Percentiles rank a stretch among this genome's conserved stretches.
Conservation (phyloP, 2,329 filamentous ascomycete genomes). For the Pestalotiopsis sp. region DNA sequence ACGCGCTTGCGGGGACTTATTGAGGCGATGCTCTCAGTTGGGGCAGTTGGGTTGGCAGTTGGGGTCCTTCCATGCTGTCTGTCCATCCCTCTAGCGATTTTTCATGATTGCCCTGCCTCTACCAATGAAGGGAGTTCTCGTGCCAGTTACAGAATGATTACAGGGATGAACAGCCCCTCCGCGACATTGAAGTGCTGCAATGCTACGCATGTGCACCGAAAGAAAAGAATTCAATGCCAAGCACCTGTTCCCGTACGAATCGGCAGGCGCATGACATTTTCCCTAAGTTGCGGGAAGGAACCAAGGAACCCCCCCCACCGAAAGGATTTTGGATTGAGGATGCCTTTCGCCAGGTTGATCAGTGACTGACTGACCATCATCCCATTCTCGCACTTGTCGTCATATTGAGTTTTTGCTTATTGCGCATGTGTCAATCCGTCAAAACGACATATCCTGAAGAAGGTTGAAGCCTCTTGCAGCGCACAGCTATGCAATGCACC, state of each 20-base stretch:
- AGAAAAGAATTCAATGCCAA: background rate
- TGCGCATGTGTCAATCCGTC: too few species aligned
- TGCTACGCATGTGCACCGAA: background rate
- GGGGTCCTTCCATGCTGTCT: background rate
- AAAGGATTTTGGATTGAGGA: background rate
- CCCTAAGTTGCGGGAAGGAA: background rate
- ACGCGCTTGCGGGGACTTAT: background rate
- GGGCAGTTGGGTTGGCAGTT: background rate
- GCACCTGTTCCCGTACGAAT: background rate
- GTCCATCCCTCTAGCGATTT: background rate
- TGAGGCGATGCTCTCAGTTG: slow-evolving; percentile 4
- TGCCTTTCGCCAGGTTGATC: background rate
- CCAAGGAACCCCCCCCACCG: background rate
- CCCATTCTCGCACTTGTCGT: too few species aligned
- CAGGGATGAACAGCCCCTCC: background rate
- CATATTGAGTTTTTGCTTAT: too few species aligned
- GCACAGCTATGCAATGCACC: background rate
- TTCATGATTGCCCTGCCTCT: background rate
- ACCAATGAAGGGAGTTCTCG: background rate
- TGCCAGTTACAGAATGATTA: background rate
- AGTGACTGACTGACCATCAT: too few species aligned
- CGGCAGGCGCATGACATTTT: background rate
- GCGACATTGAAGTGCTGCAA: background rate
- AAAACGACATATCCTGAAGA: background rate
- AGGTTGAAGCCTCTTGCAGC: background rate